A percentile compares a stretch with the other conserved stretches of the same genome.
Evolutionary conservation across 768 basidiomycete species (phyloP).

Genomic region (Rhizopogon vinicolor): DNA sequence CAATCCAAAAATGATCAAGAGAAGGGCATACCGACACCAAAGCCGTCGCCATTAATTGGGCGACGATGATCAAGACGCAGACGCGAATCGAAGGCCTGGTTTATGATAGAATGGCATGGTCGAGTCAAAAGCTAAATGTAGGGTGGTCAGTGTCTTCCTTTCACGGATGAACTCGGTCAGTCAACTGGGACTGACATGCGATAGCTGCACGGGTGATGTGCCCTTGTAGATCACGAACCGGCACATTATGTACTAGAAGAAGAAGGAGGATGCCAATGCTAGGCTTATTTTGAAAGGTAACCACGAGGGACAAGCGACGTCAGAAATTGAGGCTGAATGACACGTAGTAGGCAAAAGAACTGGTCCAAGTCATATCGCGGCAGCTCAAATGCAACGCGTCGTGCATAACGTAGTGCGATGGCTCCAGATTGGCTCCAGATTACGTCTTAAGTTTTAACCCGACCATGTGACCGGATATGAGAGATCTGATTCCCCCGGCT

Average conservation of each 20-base stretch:
- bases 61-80: conserved; percentile 75
- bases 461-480: not conserved
- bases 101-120: conserved; percentile 94
- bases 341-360: not conserved
- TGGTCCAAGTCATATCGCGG: conserved; percentile 8
- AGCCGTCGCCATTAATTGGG: conserved; percentile 95
- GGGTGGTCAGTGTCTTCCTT: not conserved
- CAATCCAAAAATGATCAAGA: not conserved
- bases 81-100: conserved; percentile 94
- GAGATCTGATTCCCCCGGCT: too few relatives aligned
- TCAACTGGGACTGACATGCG: conserved; percentile 51
- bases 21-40: conserved; percentile 75
- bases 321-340: not conserved
- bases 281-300: not conserved
- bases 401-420: not conserved
- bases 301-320: not conserved
- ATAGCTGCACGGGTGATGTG: conserved; percentile 86
- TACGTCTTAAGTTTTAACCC: conserved; percentile 11
- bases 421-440: conserved; percentile 11
- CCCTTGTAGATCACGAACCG: conserved; percentile 96
- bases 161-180: not conserved
- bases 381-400: not conserved
- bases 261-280: not conserved
- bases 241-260: conserved; percentile 48
- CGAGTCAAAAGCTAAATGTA: conserved; percentile 72